Percentiles rank a stretch among this genome's conserved stretches.
These are phyloP conservation scores for Nephelium lappaceum DNA, from an alignment of 345 rosid species.

Conservation along the genomic window DNA sequence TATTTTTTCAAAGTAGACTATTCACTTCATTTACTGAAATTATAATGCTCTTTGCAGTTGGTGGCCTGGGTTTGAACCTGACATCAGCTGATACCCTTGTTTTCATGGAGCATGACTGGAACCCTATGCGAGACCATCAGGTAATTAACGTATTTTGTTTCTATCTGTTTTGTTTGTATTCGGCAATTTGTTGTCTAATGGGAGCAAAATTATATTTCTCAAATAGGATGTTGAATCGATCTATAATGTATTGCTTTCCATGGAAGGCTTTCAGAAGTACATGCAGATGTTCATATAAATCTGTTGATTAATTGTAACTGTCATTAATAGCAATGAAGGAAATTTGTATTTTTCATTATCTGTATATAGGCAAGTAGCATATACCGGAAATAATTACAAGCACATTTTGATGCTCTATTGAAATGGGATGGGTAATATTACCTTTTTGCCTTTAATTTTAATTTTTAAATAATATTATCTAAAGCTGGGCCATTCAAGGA, in stretches of 20 bases:
- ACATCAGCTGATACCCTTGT: slow-evolving; percentile 98
- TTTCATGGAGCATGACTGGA: slow-evolving; percentile 99
- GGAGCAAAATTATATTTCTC: background rate
- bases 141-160: slow-evolving; percentile 34
- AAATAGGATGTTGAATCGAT: slow-evolving; percentile 1
- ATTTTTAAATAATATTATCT: background rate
- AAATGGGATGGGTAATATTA: background rate
- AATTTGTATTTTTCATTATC: background rate
- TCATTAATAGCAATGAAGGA: background rate
- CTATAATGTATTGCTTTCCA: background rate
- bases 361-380: background rate
- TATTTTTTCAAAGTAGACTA: slow-evolving; percentile 18
- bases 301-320: slow-evolving; percentile 3
- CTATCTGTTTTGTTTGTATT: slow-evolving; percentile 3
- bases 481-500: background rate
- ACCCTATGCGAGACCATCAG: slow-evolving; percentile 99
- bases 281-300: background rate
- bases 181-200: background rate
- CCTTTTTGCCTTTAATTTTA: background rate
- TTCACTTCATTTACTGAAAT: background rate
- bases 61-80: slow-evolving; percentile 98
- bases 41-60: slow-evolving; percentile 55
- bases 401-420: background rate
- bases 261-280: background rate
- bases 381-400: background rate